phyloP scores from a whole-genome alignment of 768 basidiomycete species.

The Suillus subaureus region DNA sequence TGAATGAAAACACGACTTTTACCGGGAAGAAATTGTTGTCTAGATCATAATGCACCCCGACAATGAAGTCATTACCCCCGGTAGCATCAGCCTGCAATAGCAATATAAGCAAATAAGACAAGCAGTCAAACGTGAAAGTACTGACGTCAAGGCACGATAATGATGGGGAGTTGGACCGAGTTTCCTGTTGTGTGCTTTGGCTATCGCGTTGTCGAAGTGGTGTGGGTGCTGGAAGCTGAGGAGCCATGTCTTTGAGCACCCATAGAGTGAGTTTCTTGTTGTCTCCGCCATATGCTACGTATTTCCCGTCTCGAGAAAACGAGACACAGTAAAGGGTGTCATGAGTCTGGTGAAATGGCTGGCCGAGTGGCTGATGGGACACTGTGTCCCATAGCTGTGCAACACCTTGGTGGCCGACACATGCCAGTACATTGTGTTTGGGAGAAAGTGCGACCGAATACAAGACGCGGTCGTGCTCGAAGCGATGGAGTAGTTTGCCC shows the following conservation, averaged over 20 bases:
- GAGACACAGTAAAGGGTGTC: fast-evolving
- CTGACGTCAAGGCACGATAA: background rate
- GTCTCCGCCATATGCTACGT: background rate
- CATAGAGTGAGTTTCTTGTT: background rate
- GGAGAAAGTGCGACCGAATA: background rate
- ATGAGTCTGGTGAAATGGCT: background rate
- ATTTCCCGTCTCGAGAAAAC: background rate
- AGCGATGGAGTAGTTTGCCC: background rate
- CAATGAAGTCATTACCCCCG: background rate
- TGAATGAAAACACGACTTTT: background rate
- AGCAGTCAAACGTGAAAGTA: background rate
- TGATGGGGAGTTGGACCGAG: background rate
- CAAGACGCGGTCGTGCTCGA: background rate
- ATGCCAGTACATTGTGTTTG: background rate
- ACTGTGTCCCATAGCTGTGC: background rate
- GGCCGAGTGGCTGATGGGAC: background rate
- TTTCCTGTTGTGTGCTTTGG: background rate
- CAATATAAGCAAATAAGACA: background rate
- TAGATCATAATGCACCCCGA: background rate
- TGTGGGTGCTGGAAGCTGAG: background rate
- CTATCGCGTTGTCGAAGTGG: background rate
- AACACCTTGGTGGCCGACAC: background rate
- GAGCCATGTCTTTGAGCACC: background rate
- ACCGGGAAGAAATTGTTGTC: background rate
- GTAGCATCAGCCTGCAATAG: background rate